A percentile compares a stretch with the other conserved stretches of the same genome.
Evolutionary conservation across 345 rosid genomes (phyloP).

Genomic region (Litchi chinensis): DNA sequence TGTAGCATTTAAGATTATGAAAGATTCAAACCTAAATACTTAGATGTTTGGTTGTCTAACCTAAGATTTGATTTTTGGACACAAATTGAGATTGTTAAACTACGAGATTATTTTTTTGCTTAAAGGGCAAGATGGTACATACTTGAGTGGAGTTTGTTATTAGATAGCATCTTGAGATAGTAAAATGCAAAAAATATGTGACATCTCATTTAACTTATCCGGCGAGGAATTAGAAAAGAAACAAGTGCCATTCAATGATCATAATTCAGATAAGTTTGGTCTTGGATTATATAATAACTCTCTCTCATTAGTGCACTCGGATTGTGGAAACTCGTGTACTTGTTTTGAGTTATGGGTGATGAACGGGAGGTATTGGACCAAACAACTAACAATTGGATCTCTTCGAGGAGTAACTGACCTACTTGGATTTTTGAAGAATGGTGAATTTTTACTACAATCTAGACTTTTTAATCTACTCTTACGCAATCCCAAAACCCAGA

Average conservation of each 20-base stretch:
- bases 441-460: background rate
- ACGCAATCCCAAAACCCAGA: background rate
- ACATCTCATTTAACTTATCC: background rate
- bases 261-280: too few relatives aligned
- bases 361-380: background rate
- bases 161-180: background rate
- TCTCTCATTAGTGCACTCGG: background rate
- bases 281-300: rapidly evolving
- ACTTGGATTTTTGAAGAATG: background rate
- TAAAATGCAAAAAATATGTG: background rate
- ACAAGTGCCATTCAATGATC: background rate
- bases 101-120: background rate
- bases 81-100: background rate
- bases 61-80: background rate
- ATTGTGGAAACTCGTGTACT: background rate
- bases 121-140: background rate
- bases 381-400: background rate
- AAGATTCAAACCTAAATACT: background rate
- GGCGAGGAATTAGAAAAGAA: background rate
- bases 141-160: background rate
- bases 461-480: background rate
- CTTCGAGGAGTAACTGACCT: background rate
- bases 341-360: background rate
- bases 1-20: background rate
- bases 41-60: background rate